Evolutionary conservation across 2,329 filamentous ascomycete species (phyloP).

Genomic region (Neurospora sp.): DNA sequence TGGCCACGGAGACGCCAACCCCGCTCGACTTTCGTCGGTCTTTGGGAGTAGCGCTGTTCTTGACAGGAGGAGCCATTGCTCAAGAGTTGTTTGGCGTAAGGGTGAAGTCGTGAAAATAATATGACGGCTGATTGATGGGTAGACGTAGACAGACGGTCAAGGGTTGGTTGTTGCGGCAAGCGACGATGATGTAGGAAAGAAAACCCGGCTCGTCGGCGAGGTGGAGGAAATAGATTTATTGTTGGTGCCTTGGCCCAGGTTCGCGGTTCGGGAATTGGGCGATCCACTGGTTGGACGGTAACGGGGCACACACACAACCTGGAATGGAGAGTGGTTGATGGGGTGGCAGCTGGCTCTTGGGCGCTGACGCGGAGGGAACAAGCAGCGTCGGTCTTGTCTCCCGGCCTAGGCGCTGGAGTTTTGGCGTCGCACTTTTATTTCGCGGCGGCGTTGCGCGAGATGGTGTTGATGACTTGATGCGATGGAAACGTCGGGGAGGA

Average conservation of each 20-base stretch:
- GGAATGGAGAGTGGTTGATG: conserved; percentile 11
- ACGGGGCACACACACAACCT: conserved; percentile 13
- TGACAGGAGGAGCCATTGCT: conserved; percentile 27
- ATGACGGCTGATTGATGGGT: not conserved
- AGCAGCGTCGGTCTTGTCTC: not conserved
- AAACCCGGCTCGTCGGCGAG: conserved; percentile 12
- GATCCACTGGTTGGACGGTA: conserved; percentile 15
- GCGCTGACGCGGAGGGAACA: not conserved
- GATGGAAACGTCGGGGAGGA: conserved; percentile 4
- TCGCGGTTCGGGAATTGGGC: conserved; percentile 11
- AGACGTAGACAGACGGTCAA: not conserved
- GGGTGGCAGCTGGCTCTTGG: not conserved
- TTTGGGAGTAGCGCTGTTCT: conserved; percentile 27
- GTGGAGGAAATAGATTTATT: conserved; percentile 4
- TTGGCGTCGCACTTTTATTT: conserved; percentile 20
- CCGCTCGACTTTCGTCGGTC: conserved; percentile 32
- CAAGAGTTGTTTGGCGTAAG: conserved; percentile 1
- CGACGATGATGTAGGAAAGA: conserved; percentile 4
- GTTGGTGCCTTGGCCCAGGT: conserved; percentile 8
- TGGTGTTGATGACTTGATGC: conserved; percentile 3
- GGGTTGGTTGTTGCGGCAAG: conserved; percentile 2
- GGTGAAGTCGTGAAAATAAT: not conserved
- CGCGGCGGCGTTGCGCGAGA: conserved; percentile 15
- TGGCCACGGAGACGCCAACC: conserved; percentile 3
- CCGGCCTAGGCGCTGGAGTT: conserved; percentile 3